A percentile compares a stretch with the other conserved stretches of the same genome.
Conservation (phyloP, 2,329 filamentous ascomycete species). For the Hymenoscyphus fructigenus region DNA sequence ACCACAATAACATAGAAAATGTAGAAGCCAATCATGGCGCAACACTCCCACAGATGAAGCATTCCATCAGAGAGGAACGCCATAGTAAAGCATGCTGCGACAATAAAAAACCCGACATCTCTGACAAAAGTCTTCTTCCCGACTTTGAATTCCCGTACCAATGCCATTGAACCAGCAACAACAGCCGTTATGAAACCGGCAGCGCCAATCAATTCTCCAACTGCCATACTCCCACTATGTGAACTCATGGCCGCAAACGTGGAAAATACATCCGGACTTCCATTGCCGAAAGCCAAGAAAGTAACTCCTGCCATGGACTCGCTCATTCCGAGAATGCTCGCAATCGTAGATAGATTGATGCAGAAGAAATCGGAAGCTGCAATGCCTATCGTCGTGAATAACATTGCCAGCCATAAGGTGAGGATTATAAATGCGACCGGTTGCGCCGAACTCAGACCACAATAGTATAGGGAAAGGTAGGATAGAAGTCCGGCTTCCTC, state of each 20-base stretch:
- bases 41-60: constrained; percentile 85
- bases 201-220: constrained; percentile 92
- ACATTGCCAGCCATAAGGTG: constrained; percentile 77
- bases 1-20: constrained; percentile 85
- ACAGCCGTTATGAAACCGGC: constrained; percentile 96
- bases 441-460: constrained; percentile 65
- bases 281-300: constrained; percentile 95
- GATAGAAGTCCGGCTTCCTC: constrained; percentile 88
- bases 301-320: constrained; percentile 96
- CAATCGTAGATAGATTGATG: constrained; percentile 91
- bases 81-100: constrained; percentile 84
- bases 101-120: constrained; percentile 89
- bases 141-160: constrained; percentile 93
- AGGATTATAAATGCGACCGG: constrained; percentile 78
- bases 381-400: constrained; percentile 97
- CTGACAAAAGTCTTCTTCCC: constrained; percentile 85
- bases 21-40: constrained; percentile 88
- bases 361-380: constrained; percentile 98
- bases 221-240: constrained; percentile 92
- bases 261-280: constrained; percentile 96
- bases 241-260: constrained; percentile 98
- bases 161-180: constrained; percentile 93
- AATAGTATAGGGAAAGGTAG: constrained; percentile 92
- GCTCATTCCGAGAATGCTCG: constrained; percentile 84
- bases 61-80: constrained; percentile 81